Evolutionary conservation across 768 basidiomycete species (phyloP), one percentile per base, ranked within the genome.

Genomic region (Termitomyces heimii): DNA sequence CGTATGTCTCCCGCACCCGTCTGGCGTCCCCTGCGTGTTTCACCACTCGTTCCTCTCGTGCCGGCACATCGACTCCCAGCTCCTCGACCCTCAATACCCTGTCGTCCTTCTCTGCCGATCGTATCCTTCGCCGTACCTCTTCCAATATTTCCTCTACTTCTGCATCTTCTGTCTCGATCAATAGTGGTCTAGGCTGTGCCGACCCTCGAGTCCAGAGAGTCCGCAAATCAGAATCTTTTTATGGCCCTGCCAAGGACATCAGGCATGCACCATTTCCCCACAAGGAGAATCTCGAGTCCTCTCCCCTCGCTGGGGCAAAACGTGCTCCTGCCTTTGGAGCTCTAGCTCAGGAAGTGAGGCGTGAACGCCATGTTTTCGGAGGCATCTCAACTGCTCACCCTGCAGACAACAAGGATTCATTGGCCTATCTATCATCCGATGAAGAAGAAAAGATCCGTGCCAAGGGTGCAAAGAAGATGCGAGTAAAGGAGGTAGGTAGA

Each of bases 391-490:
- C 53, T 34, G 56, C 49, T n/a, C 20, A 34, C 1, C 20, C 46
- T 55, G 67, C 61, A 45, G 68, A 77, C 65, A 66, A 71, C 65
- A 60, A 72, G 55, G 63, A 69, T 31, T 65, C 69, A 18, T 68
- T 69, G 22, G 74, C 76, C 45, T 76, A 72, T 66, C 72, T 82
- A 24, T 88, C 88, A 13, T 87, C 85, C 20, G 89, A 91, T 64
- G 89, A 90, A 61, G 89, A 90, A 65, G 88, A 91, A 71, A 85
- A 83, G 68, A 63, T 77, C 24, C 80, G 87, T 37, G 77, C 75
- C 40, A 76, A 75, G 60, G 76, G 75, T 35, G 84, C 77, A 24
- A 91, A 90, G 79, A 89, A 85, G 70, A 71, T 77, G 49, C 77
- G 82, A 54, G 72, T 68, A 24, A 71, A 69, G 65, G 65, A 66